Conservation (phyloP, 768 basidiomycete species). For the Boletus barrowsii region DNA sequence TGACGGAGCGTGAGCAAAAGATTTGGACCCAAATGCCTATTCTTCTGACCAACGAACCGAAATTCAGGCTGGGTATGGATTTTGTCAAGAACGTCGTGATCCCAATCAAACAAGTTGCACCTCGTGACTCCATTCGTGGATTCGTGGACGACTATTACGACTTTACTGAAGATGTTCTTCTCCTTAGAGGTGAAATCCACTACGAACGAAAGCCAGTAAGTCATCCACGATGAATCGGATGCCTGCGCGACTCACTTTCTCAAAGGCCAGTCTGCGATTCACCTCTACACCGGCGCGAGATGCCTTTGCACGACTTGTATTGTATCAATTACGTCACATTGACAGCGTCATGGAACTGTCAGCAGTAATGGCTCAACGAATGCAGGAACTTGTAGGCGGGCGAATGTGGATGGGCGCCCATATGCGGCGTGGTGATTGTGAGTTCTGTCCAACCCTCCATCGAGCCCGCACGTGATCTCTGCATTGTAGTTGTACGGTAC, state of each 20-base stretch:
- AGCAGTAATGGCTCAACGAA: constrained; percentile 29
- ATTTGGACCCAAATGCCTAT: not conserved
- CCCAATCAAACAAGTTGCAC: constrained; percentile 37
- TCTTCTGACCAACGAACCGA: constrained; percentile 6
- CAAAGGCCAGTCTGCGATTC: constrained; percentile 34
- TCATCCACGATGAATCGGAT: not conserved
- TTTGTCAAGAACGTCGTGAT: constrained; percentile 40
- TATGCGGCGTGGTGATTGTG: constrained; percentile 45
- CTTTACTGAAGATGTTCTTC: constrained; percentile 35
- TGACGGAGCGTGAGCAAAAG: constrained; percentile 36
- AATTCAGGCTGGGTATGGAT: constrained; percentile 40
- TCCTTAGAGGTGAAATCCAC: constrained; percentile 41
- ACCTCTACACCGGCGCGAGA: constrained; percentile 31
- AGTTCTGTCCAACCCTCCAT: constrained; percentile 6
- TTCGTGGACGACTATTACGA: constrained; percentile 38
- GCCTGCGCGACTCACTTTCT: constrained; percentile 5
- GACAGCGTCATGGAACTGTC: constrained; percentile 30
- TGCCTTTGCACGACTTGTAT: constrained; percentile 31
- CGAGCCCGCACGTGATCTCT: not conserved
- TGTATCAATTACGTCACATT: constrained; percentile 30
- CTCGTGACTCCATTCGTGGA: constrained; percentile 36
- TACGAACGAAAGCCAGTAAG: constrained; percentile 39
- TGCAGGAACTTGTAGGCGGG: constrained; percentile 29
- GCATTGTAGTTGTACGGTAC: constrained; percentile 26
- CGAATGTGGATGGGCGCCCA: constrained; percentile 42